Base-by-base conservation (phyloP, 805 yeast species). In the Scheffersomyces ergatensis region DNA sequence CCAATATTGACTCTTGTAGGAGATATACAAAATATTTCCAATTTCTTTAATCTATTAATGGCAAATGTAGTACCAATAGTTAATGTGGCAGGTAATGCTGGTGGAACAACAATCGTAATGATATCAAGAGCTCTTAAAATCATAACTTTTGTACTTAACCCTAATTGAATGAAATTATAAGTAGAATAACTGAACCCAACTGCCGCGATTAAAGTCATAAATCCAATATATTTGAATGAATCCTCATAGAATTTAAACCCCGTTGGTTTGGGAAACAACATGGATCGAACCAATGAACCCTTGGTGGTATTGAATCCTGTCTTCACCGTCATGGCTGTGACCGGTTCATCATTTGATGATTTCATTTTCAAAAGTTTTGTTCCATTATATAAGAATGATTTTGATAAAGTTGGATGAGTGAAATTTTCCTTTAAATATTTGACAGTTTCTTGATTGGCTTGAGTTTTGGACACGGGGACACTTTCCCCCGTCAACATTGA, bases 401-500 rank as follows among this genome's bases (percentile, higher is more conserved):
- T 83, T 1, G 95, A 78, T 39, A 90, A 67, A n/a, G 70, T 63
- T 12, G 83, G 74, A 7, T 87, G 74, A 12, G 85, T 78, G 45
- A 82, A 79, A 49, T 80, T 83, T n/a, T 71, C 71, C 2, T 79
- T 68, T 36, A 87, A 60, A 16, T 69, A 67, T n/a, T 63, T 63
- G 30, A 89, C 76, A 0, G 82, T 72, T 7, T 82, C 89, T 13
- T 76, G 72, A 1, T 74, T 65, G 1, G 93, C 88, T 2, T 86
- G 76, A 9, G 71, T 46, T 59, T 93, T 93, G 0, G 97, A 79
- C 2, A 93, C 96, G 0, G 99, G 99, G 1, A 93, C 97, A 38
- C 97, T 89, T 60, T 93, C 99, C 30, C 99, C 99, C 0, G 99
- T 93, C 16, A 93, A 73, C 96, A 93, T 93, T 5, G 97, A 86